These are phyloP conservation scores for Musa beccarii DNA, from an alignment of 176 grass and related monocot species.

Conservation along the genomic window DNA sequence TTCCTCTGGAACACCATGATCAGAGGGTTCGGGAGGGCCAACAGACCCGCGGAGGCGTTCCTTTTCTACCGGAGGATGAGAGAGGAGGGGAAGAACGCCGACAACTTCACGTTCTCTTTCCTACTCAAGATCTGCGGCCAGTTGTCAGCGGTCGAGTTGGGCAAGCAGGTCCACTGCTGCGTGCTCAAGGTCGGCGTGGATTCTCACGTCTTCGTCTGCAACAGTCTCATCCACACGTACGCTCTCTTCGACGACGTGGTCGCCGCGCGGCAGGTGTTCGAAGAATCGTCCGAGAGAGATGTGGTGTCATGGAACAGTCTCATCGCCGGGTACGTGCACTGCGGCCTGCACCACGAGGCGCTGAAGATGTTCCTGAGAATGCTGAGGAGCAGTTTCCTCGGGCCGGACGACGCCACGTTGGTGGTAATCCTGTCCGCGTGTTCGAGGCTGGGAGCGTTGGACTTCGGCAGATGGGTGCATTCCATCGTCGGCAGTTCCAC, in stretches of 20 bases:
- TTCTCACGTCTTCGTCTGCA: constrained; percentile 18
- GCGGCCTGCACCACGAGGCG: background rate
- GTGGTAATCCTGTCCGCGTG: constrained; percentile 15
- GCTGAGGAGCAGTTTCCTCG: background rate
- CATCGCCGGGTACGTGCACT: constrained; percentile 7
- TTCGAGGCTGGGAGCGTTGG: constrained; percentile 16
- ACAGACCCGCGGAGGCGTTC: constrained; percentile 14
- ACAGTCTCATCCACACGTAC: constrained; percentile 21
- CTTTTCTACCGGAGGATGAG: constrained; percentile 22
- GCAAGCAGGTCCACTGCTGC: constrained; percentile 26
- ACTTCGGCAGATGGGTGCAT: constrained; percentile 25
- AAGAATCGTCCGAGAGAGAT: constrained; percentile 13
- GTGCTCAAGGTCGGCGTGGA: constrained; percentile 21
- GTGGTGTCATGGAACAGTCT: constrained; percentile 14
- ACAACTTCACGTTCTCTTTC: constrained; percentile 28
- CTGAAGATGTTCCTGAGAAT: constrained; percentile 3
- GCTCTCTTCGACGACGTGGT: background rate
- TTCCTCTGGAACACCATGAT: constrained; percentile 36
- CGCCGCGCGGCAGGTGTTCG: background rate
- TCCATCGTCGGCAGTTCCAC: background rate
- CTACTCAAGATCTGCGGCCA: constrained; percentile 20
- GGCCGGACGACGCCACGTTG: constrained; percentile 5
- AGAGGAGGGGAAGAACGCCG: constrained; percentile 13
- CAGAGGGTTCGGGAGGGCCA: constrained; percentile 27
- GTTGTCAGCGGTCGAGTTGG: constrained; percentile 5